Evolutionary conservation across 2,329 filamentous ascomycete species (phyloP), one percentile per base, ranked within the genome.

Genomic region (Xylaria hypoxylon): DNA sequence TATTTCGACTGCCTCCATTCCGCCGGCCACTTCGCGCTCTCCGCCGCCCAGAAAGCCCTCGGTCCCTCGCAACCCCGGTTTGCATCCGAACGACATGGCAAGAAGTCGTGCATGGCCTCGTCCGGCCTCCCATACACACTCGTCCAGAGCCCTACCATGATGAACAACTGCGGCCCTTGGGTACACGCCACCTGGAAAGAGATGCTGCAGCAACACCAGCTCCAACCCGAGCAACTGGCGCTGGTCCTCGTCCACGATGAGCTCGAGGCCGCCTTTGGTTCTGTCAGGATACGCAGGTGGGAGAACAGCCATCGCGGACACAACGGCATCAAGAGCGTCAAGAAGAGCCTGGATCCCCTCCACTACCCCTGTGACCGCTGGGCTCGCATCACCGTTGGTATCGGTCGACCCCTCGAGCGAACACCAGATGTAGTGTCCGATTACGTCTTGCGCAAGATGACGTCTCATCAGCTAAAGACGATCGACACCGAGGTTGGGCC

Each of bases 241-340:
- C 79, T 99, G 17, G 88, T 98, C 0, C 82, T 98, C 13, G 82
- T 98, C 22, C 94, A 98, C 77, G 95, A 98, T 77, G 95, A 98
- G 77, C 80, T 98, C 38, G 94, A 97, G 74, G 84, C 87, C 47
- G 81, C 85, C 2, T 75, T 94, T 1, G 94, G 94, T 0, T 84
- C 85, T 40, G 85, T 97, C 15, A 87, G 83, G 55, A 82, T 92
- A 5, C 86, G 86, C 62, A 83, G 84, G 26, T 93, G 91, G 77
- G 83, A 84, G 2, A 79, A 84, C 61, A 93, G 90, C 74, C 83
- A 88, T 42, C 85, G 86, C 10, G 92, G 92, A 0, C 92, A 95
- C 78, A 93, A 93, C 72, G 92, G 92, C 1, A 77, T 95, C 72
- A 91, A 89, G 77, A 92, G 90, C 74, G 83, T 90, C 58, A 84